Percentiles rank a stretch among this genome's conserved stretches.
These are phyloP conservation scores for Crinitomyces ghanaensis DNA, from an alignment of 805 yeast genomes.

Conservation along the genomic window DNA sequence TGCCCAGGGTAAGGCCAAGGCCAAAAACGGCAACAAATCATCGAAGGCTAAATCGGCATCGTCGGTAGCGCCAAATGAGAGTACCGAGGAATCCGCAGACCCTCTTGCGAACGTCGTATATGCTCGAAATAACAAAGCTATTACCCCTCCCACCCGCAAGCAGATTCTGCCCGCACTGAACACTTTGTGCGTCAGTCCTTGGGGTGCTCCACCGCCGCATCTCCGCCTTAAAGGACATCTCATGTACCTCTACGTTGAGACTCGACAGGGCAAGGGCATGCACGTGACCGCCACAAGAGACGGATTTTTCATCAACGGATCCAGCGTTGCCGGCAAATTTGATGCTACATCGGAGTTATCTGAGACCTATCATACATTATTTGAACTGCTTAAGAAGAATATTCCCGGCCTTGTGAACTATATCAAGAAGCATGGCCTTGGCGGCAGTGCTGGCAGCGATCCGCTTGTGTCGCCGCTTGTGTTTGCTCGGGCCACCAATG, in stretches of 20 bases:
- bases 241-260: conserved; percentile 59
- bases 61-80: no score
- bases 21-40: no score
- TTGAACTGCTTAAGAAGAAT: conserved; percentile 47
- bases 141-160: conserved; percentile 1
- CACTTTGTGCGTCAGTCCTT: conserved; percentile 61
- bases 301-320: conserved; percentile 72
- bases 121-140: no score
- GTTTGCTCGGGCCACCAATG: conserved; percentile 40
- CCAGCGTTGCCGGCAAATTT: conserved; percentile 47
- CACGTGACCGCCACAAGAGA: conserved; percentile 67
- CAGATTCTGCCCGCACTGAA: conserved; percentile 28
- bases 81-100: no score
- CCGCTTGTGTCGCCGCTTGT: conserved; percentile 24
- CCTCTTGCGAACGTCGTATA: no score
- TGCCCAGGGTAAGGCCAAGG: no score
- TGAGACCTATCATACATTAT: no score
- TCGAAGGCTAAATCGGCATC: no score
- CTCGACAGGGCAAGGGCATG: conserved; percentile 70
- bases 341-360: conserved; percentile 66
- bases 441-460: conserved; percentile 19
- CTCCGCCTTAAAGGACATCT: conserved; percentile 64
- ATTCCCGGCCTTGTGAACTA: conserved; percentile 53
- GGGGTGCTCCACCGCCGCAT: conserved; percentile 74
- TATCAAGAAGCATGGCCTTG: conserved; percentile 40